Percentiles rank a stretch among this genome's conserved stretches.
phyloP scores from a whole-genome alignment of 2,329 filamentous ascomycete species.

The Taxawa tesnikishii region DNA sequence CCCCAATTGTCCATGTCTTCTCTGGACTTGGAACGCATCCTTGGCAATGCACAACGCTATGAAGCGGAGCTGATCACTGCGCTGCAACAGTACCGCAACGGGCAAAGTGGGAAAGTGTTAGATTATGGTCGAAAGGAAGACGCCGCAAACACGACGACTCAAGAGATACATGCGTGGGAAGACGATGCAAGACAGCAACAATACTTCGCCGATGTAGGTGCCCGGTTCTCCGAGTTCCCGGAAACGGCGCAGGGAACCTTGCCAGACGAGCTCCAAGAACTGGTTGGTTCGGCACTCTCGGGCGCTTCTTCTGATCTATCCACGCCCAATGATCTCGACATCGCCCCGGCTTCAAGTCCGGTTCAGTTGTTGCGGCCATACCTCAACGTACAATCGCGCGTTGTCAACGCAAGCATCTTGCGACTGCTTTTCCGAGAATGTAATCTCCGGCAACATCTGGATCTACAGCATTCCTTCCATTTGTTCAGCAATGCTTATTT shows the following conservation, averaged over 20 bases:
- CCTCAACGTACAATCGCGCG: constrained; percentile 57
- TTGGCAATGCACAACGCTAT: constrained; percentile 6
- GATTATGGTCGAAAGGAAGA: too few relatives aligned
- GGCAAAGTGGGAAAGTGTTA: too few relatives aligned
- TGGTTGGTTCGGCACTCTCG: too few relatives aligned
- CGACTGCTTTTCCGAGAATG: constrained; percentile 65
- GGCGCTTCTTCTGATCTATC: too few relatives aligned
- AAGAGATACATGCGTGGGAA: constrained; percentile 25
- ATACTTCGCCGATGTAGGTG: constrained; percentile 1
- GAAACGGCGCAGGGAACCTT: too few relatives aligned
- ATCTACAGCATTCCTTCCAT: constrained; percentile 67
- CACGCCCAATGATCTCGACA: too few relatives aligned
- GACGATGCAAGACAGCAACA: constrained; percentile 49
- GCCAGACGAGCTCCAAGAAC: too few relatives aligned
- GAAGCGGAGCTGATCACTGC: constrained; percentile 6
- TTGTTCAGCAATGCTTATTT: constrained; percentile 79
- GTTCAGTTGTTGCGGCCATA: constrained; percentile 2
- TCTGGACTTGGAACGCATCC: constrained; percentile 2
- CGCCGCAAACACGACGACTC: not conserved
- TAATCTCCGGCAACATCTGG: constrained; percentile 57
- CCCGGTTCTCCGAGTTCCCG: constrained; percentile 1
- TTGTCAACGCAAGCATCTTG: constrained; percentile 68
- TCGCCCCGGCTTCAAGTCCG: too few relatives aligned
- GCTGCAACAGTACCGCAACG: not conserved
- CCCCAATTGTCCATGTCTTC: not conserved